Evolutionary conservation across 306 rosid genomes (phyloP).

Genomic region (Prunus dulcis): DNA sequence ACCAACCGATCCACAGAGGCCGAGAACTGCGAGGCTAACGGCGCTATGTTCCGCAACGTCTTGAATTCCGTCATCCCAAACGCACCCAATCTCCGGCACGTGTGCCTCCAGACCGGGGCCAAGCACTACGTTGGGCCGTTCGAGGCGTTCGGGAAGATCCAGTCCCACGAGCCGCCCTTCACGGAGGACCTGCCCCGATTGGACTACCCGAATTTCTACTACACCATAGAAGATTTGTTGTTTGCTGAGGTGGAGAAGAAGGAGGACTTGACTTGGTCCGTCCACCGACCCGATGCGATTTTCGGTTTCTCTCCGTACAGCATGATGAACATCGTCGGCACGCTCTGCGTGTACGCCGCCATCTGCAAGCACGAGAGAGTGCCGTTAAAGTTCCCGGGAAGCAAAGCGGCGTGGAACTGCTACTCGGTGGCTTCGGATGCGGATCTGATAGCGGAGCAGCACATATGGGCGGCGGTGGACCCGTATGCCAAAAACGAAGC

Average conservation of each 20-base stretch:
- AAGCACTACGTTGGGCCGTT: conserved; percentile 63
- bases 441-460: conserved; percentile 62
- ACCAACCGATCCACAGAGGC: conserved; percentile 42
- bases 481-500: conserved; percentile 43
- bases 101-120: conserved; percentile 63
- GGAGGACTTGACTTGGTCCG: conserved; percentile 57
- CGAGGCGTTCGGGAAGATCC: conserved; percentile 28
- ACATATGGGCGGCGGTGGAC: conserved; percentile 58
- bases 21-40: conserved; percentile 55
- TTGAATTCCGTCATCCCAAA: conserved; percentile 49
- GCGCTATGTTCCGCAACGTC: conserved; percentile 52
- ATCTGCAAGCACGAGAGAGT: conserved; percentile 61
- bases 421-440: conserved; percentile 52
- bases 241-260: conserved; percentile 46
- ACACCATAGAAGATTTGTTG: conserved; percentile 47
- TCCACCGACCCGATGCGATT: conserved; percentile 47
- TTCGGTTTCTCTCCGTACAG: conserved; percentile 77
- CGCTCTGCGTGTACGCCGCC: conserved; percentile 57
- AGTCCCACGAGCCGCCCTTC: conserved; percentile 53
- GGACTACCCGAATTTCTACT: conserved; percentile 53
- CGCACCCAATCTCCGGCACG: conserved; percentile 64
- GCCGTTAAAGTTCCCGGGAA: conserved; percentile 63
- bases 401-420: conserved; percentile 42
- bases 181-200: conserved; percentile 70
- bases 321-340: conserved; percentile 54